Evolutionary conservation across 225 moss, liverwort and hornwort genomes (phyloP).

Genomic region (Physcomitrium patens): DNA sequence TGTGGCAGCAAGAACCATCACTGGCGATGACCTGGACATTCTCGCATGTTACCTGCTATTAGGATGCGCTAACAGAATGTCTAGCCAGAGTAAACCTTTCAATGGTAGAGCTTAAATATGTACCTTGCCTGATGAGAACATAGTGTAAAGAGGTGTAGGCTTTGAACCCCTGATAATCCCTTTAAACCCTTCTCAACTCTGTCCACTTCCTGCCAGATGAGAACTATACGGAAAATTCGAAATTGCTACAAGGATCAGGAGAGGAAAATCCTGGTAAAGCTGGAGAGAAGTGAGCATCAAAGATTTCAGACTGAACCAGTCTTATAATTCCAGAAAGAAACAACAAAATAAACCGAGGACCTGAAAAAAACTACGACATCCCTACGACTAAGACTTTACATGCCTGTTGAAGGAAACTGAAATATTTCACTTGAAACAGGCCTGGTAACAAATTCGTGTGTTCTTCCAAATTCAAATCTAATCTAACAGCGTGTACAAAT

Average conservation of each 20-base stretch:
- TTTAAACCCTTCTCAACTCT: too few relatives aligned
- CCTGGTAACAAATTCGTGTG: constrained; percentile 41
- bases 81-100: too few relatives aligned
- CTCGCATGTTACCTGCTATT: too few relatives aligned
- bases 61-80: too few relatives aligned
- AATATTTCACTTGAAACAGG: constrained; percentile 34
- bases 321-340: constrained; percentile 34
- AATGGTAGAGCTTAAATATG: too few relatives aligned
- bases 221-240: too few relatives aligned
- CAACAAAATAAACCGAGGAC: constrained; percentile 26
- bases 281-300: constrained; percentile 8
- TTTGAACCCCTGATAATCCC: too few relatives aligned
- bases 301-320: constrained; percentile 28
- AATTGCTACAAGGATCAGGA: not conserved
- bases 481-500: constrained; percentile 45
- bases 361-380: constrained; percentile 33
- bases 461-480: constrained; percentile 50
- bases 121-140: too few relatives aligned
- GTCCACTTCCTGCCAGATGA: too few relatives aligned
- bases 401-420: constrained; percentile 36
- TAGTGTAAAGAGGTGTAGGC: too few relatives aligned
- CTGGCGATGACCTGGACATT: too few relatives aligned
- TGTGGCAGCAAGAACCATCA: too few relatives aligned
- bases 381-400: constrained; percentile 49
- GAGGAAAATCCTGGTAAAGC: not conserved